Percentiles rank a stretch among this genome's conserved stretches.
These are phyloP conservation scores for Agastache rugosa DNA, from an alignment of 257 asterid species.

Conservation along the genomic window DNA sequence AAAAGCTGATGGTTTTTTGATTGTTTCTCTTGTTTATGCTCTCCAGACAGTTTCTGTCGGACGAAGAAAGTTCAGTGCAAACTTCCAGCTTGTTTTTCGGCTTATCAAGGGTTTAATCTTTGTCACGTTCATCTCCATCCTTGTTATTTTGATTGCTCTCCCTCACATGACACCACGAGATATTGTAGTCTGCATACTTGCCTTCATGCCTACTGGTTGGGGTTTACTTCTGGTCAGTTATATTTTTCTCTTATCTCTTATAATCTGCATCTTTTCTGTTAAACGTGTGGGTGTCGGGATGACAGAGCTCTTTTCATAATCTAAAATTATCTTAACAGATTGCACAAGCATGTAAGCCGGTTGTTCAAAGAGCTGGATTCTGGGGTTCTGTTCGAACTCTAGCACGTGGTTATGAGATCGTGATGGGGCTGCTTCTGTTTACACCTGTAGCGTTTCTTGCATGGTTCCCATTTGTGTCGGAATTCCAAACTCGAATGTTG, in stretches of 20 bases:
- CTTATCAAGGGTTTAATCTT: constrained; percentile 94
- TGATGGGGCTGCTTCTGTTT: constrained; percentile 91
- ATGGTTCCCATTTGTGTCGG: constrained; percentile 97
- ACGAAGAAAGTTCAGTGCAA: constrained; percentile 89
- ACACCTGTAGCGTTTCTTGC: constrained; percentile 96
- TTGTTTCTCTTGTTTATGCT: constrained; percentile 22
- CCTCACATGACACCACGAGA: constrained; percentile 80
- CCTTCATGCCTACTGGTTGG: constrained; percentile 99
- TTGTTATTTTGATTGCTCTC: constrained; percentile 73
- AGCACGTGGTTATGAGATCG: constrained; percentile 90
- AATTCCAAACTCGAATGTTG: constrained; percentile 93
- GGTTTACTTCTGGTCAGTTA: constrained; percentile 88
- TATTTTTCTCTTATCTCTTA: not conserved
- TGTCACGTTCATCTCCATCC: constrained; percentile 74
- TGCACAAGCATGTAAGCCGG: constrained; percentile 94
- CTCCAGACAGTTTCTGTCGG: constrained; percentile 89
- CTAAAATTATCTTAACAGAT: constrained; percentile 49
- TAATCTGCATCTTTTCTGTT: not conserved
- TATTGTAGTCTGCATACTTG: constrained; percentile 84
- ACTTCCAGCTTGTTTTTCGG: constrained; percentile 89
- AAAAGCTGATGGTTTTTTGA: not conserved
- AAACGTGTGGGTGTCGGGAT: not conserved
- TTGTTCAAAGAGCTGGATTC: constrained; percentile 68
- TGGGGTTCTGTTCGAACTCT: constrained; percentile 92
- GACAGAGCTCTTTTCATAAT: not conserved